Conservation (phyloP, 2,329 filamentous ascomycete genomes). For the Metarhizium humberi region DNA sequence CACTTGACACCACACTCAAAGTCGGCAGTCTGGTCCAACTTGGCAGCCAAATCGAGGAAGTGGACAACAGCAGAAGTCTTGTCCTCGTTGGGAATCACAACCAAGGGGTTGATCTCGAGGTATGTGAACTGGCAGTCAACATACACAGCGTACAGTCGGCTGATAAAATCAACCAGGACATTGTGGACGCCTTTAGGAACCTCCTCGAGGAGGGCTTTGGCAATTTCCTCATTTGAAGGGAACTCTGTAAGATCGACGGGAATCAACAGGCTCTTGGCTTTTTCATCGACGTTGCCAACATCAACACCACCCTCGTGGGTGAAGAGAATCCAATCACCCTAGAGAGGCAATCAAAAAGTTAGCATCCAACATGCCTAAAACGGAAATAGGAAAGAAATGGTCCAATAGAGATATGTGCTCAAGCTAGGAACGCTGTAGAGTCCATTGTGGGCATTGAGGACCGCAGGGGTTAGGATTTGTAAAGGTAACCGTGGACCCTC, state of each 20-base stretch:
- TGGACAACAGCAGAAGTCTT: conserved; percentile 88
- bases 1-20: conserved; percentile 99
- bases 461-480: conserved; percentile 1
- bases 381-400: neutral
- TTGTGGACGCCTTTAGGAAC: conserved; percentile 94
- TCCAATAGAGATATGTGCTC: neutral
- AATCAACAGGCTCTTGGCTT: conserved; percentile 97
- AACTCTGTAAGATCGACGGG: conserved; percentile 92
- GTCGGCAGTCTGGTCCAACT: conserved; percentile 97
- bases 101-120: conserved; percentile 98
- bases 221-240: conserved; percentile 93
- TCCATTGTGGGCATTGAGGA: neutral
- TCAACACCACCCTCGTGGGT: conserved; percentile 99
- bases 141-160: conserved; percentile 94
- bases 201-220: conserved; percentile 75
- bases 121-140: conserved; percentile 99
- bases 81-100: conserved; percentile 91
- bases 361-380: conserved; percentile 9
- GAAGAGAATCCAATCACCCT: conserved; percentile 99
- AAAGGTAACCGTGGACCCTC: conserved; percentile 10
- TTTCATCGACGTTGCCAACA: conserved; percentile 96
- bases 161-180: conserved; percentile 98
- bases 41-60: conserved; percentile 97
- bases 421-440: neutral
- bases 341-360: conserved; percentile 13